A percentile compares a stretch with the other conserved stretches of the same genome.
phyloP scores from a whole-genome alignment of 176 grass and related monocot genomes.

The Hyparrhenia diplandra region DNA sequence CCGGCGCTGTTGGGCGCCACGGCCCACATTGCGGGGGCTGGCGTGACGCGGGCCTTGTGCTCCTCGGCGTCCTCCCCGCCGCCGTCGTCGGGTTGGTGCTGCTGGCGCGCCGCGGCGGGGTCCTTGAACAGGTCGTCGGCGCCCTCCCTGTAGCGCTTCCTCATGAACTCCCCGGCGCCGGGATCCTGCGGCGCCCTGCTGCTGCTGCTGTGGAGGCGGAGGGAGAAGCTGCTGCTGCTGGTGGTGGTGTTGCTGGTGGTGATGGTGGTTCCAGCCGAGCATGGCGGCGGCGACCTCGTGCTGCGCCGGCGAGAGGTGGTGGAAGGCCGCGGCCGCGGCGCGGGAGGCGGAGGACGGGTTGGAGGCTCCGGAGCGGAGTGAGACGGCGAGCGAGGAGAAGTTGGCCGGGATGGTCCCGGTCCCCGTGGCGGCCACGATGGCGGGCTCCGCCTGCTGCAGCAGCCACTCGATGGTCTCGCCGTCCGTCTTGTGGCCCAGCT shows the following conservation, averaged over 20 bases:
- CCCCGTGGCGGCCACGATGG: constrained; percentile 90
- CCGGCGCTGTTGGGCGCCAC: constrained; percentile 52
- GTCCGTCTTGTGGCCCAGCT: constrained; percentile 96
- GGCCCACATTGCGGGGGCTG: constrained; percentile 74
- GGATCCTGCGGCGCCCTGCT: constrained; percentile 38
- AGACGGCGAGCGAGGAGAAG: constrained; percentile 81
- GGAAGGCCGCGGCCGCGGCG: constrained; percentile 19
- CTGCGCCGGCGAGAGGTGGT: constrained; percentile 41
- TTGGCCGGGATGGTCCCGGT: constrained; percentile 92
- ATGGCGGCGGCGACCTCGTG: constrained; percentile 68
- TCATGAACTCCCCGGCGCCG: constrained; percentile 57
- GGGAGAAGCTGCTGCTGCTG: constrained; percentile 13
- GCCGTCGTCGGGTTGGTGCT: neutral
- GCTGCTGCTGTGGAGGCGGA: neutral
- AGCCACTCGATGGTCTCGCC: constrained; percentile 99
- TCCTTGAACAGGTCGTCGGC: constrained; percentile 94
- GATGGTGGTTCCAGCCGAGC: constrained; percentile 81
- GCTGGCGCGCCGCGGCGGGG: constrained; percentile 47
- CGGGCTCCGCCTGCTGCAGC: constrained; percentile 89
- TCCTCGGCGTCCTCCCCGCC: neutral
- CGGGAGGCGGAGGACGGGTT: constrained; percentile 25
- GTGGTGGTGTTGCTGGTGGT: too few species aligned
- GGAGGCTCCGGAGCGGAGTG: constrained; percentile 53
- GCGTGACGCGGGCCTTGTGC: constrained; percentile 32
- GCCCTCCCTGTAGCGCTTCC: constrained; percentile 78